phyloP scores from a whole-genome alignment of 1,139 yeast species.

The Debaryomyces udenii region DNA sequence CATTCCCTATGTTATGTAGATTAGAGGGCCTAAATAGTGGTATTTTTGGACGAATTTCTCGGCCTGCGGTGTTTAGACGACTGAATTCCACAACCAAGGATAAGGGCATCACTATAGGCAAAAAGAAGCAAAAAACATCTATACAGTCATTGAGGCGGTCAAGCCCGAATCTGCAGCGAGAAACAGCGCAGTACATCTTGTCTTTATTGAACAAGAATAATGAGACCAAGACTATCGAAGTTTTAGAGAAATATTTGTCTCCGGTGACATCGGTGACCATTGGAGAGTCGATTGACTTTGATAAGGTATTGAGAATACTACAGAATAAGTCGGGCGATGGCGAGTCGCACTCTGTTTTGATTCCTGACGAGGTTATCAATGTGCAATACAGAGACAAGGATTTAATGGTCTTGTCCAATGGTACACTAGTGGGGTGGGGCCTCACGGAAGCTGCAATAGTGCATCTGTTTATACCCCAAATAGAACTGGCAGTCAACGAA shows the following conservation, averaged over 20 bases:
- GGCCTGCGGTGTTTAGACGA: background rate
- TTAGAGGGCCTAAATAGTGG: background rate
- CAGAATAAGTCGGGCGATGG: conserved; percentile 27
- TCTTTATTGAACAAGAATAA: conserved; percentile 30
- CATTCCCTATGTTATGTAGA: too few species aligned
- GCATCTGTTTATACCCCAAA: conserved; percentile 54
- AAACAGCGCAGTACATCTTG: conserved; percentile 28
- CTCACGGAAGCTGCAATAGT: conserved; percentile 54
- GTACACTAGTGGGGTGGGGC: conserved; percentile 85
- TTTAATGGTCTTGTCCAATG: conserved; percentile 67
- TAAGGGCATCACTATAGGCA: background rate
- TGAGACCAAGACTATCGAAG: conserved; percentile 24
- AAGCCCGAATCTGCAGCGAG: conserved; percentile 24
- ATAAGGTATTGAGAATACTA: conserved; percentile 28
- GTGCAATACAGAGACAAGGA: conserved; percentile 40
- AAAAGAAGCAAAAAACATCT: conserved; percentile 25
- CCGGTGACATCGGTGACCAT: conserved; percentile 64
- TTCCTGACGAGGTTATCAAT: conserved; percentile 72
- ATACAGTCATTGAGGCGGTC: conserved; percentile 32
- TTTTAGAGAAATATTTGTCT: conserved; percentile 31
- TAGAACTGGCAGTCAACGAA: conserved; percentile 31
- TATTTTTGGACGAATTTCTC: too few species aligned
- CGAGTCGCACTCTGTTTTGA: conserved; percentile 45
- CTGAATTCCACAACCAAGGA: conserved; percentile 1
- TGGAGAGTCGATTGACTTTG: conserved; percentile 68